phyloP scores from a whole-genome alignment of 805 yeast genomes.

The Ogataea nonfermentans region DNA sequence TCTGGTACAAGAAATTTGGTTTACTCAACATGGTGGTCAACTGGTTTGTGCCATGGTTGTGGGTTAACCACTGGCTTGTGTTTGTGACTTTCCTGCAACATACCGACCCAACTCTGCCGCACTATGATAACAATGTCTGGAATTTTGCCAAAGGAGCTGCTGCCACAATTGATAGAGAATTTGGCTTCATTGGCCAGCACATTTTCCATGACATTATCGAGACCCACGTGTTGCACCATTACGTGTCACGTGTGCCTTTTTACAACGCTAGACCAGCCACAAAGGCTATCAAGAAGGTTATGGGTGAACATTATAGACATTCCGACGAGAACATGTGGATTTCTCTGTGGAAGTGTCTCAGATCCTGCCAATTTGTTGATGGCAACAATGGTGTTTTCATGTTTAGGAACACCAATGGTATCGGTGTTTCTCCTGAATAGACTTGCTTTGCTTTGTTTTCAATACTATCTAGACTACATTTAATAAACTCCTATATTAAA shows the following conservation, averaged over 20 bases:
- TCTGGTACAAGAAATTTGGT: constrained; percentile 50
- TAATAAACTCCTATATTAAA: constrained; percentile 4
- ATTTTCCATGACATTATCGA: constrained; percentile 59
- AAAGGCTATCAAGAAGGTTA: constrained; percentile 48
- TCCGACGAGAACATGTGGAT: constrained; percentile 56
- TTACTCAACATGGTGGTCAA: constrained; percentile 48
- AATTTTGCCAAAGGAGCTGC: constrained; percentile 67
- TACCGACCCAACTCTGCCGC: constrained; percentile 59
- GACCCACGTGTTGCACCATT: constrained; percentile 58
- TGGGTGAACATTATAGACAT: constrained; percentile 51
- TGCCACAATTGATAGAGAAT: constrained; percentile 61
- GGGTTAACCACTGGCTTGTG: constrained; percentile 66
- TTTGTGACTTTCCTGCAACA: constrained; percentile 63
- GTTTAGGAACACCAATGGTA: constrained; percentile 58
- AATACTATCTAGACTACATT: constrained; percentile 4
- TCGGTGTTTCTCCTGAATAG: constrained; percentile 37
- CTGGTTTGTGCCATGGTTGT: constrained; percentile 58
- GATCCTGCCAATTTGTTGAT: constrained; percentile 71
- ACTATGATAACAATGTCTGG: constrained; percentile 56
- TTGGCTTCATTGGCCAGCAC: constrained; percentile 56
- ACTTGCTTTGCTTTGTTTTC: not conserved
- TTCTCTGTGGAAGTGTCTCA: constrained; percentile 53
- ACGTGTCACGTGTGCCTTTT: constrained; percentile 54
- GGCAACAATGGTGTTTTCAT: constrained; percentile 64
- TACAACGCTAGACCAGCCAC: constrained; percentile 55